Conservation (phyloP, 1,284 basidiomycete genomes). For the Ganoderma meredithae region DNA sequence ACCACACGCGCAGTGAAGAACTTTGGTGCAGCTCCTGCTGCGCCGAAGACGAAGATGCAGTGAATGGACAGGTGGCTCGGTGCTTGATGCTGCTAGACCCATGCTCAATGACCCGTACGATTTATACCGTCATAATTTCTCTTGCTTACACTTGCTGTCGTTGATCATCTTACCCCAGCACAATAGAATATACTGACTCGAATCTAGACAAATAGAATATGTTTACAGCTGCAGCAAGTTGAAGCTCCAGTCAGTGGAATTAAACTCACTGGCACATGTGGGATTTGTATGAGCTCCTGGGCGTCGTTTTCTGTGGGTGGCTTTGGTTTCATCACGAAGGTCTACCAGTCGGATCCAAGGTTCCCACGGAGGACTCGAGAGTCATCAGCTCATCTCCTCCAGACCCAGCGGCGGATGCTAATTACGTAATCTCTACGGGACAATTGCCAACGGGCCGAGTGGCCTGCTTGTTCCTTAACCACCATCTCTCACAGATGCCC, state of each 20-base stretch:
- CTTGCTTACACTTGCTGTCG: background rate
- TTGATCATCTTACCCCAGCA: background rate
- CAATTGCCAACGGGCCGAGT: no score
- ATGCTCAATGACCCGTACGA: conserved; percentile 1
- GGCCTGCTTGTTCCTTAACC: background rate
- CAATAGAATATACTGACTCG: background rate
- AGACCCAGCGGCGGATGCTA: background rate
- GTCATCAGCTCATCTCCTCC: no score
- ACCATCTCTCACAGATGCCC: background rate
- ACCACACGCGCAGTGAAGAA: conserved; percentile 62
- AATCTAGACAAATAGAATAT: background rate
- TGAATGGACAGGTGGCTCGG: conserved; percentile 6
- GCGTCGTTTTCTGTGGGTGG: no score
- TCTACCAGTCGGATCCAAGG: no score
- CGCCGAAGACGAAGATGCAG: conserved; percentile 36
- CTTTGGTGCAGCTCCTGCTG: conserved; percentile 46
- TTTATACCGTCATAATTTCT: background rate
- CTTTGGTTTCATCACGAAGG: no score
- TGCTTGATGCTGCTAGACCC: background rate
- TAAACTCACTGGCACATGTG: no score
- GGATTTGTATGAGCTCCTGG: no score
- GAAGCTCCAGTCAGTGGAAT: no score
- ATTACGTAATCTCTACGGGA: background rate
- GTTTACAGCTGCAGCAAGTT: background rate
- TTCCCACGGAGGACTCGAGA: no score